Evolutionary conservation across 164 flowering plant species (phyloP), one percentile per base, ranked within the genome.

Genomic region (Stephania cephalantha): DNA sequence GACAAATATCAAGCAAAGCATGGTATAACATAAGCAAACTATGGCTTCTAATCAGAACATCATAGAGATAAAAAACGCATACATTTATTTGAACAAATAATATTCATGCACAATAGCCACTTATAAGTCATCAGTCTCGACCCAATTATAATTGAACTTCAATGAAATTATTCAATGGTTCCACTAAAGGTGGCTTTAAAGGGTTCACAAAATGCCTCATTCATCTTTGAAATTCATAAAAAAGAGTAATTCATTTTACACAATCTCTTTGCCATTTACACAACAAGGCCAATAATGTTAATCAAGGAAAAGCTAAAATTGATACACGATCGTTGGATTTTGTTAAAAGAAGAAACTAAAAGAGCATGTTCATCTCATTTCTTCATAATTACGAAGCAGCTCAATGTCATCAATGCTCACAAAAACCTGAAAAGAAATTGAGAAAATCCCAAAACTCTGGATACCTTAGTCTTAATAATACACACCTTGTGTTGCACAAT

Each of bases 401-500:
- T 55, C 15, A 53, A 9, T 4, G 18, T 64, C 68, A 20, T 20
- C 10, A 64, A 20, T 4, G 68, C 29, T n/a, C 31, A 64, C 31
- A 64, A 64, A 6, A n/a, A 20, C 25, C 22, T 7, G 30, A 64
- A 64, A 20, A 25, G n/a, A 20, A 12, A 20, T 6, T 13, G 17
- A 55, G 13, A 30, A 22, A 64, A 25, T 29, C 68, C 29, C 68
- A n/a, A 64, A 25, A 64, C 10, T 64, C 68, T 64, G 30, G 30
- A 64, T 64, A 64, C 11, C 9, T 29, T 64, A 6, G 68, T 30
- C 10, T 2, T 64, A 20, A 30, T 64, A n/a, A 30, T 11, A 22
- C 68, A 30, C 68, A 64, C 68, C 68, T 64, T 64, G 11, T 64
- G 68, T 30, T 64, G 68, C 8, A 64, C 68, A 64, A 25, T 20